Percentiles rank a stretch among this genome's conserved stretches.
phyloP scores from a whole-genome alignment of 345 rosid genomes.

The Syzygium aqueum region DNA sequence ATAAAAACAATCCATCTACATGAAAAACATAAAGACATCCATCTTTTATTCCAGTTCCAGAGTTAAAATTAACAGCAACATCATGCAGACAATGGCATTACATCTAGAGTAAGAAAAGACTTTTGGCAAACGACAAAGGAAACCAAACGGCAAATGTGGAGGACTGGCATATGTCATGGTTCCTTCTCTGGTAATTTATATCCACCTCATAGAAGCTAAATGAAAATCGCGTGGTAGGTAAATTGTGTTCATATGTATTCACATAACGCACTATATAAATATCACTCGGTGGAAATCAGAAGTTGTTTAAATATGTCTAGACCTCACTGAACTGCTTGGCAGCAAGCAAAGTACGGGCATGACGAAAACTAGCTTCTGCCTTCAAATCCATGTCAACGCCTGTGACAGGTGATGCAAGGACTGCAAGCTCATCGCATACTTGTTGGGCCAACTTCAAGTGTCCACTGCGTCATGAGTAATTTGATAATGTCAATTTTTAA shows the following conservation, averaged over 20 bases:
- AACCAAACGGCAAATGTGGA: not conserved
- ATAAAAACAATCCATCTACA: not conserved
- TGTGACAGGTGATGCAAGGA: constrained; percentile 61
- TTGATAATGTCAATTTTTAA: not conserved
- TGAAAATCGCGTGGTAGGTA: not conserved
- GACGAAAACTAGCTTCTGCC: constrained; percentile 83
- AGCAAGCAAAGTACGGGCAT: constrained; percentile 90
- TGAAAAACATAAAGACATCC: not conserved
- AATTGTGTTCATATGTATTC: not conserved
- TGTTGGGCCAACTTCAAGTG: constrained; percentile 78
- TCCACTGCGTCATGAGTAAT: constrained; percentile 39
- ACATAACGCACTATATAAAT: not conserved
- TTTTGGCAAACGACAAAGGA: not conserved
- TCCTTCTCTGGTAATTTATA: not conserved
- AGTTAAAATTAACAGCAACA: not conserved
- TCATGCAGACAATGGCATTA: not conserved
- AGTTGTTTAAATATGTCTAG: not conserved
- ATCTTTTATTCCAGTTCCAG: not conserved
- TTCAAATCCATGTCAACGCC: constrained; percentile 92
- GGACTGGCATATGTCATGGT: not conserved
- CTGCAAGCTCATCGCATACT: constrained; percentile 80
- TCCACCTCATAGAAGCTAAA: not conserved
- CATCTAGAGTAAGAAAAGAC: not conserved
- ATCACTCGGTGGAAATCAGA: not conserved
- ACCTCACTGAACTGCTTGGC: constrained; percentile 94